Percentiles rank a stretch among this genome's conserved stretches.
Conservation (phyloP, 129 eudicot species). For the Rutidosis leptorrhynchoides region DNA sequence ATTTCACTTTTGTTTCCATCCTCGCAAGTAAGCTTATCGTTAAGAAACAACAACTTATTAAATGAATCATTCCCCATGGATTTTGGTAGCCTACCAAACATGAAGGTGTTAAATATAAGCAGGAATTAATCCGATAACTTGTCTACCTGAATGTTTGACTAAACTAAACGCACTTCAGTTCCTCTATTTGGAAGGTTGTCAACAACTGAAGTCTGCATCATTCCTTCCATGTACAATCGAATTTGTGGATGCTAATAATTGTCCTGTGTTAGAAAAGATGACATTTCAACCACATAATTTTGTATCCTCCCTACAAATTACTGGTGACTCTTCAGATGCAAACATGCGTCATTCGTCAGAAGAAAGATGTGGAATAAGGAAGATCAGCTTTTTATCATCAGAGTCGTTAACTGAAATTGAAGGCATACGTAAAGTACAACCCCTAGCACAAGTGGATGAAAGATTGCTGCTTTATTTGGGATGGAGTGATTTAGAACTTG, state of each 20-base stretch:
- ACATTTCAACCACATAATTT: constrained; percentile 14
- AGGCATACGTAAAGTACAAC: constrained; percentile 4
- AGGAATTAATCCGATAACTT: constrained; percentile 17
- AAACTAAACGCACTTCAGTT: constrained; percentile 6
- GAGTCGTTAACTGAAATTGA: constrained; percentile 17
- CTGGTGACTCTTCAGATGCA: too few species aligned
- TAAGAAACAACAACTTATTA: constrained; percentile 7
- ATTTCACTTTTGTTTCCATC: background rate
- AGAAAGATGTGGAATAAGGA: background rate
- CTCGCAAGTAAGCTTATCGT: constrained; percentile 13
- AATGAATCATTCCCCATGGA: constrained; percentile 22
- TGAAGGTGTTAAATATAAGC: constrained; percentile 4
- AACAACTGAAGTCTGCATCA: too few species aligned
- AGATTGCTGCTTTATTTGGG: constrained; percentile 13
- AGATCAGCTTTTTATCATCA: background rate
- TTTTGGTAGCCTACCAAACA: constrained; percentile 14
- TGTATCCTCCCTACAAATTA: too few species aligned
- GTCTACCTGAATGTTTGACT: constrained; percentile 22
- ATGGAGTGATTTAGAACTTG: background rate
- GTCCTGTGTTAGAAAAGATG: background rate
- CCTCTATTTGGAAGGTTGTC: too few species aligned
- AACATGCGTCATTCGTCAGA: too few species aligned
- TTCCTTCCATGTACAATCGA: constrained; percentile 6
- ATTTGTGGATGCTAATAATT: background rate
- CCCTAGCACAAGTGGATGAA: constrained; percentile 15